phyloP scores from a whole-genome alignment of 1,284 basidiomycete species.

The Sporisorium sorghi region DNA sequence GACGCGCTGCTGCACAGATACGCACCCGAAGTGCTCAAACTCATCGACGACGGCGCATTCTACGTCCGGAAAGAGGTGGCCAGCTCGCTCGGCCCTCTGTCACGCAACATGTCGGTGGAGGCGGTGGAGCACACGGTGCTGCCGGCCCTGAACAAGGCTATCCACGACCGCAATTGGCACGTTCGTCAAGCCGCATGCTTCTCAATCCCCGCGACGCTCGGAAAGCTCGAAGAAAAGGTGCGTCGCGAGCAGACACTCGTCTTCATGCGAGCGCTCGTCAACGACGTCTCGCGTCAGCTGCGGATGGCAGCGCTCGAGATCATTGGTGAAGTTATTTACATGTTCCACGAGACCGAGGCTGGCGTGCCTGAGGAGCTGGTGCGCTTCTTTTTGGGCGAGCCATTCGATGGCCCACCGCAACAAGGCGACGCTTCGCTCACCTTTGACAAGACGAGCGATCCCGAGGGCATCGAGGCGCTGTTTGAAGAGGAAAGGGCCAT shows the following conservation, averaged over 20 bases:
- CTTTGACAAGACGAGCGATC: conserved; percentile 51
- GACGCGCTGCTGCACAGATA: conserved; percentile 78
- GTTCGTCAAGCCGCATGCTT: conserved; percentile 91
- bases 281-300: conserved; percentile 78
- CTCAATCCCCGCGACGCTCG: conserved; percentile 75
- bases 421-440: conserved; percentile 45
- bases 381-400: conserved; percentile 78
- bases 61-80: conserved; percentile 91
- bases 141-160: conserved; percentile 80
- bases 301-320: conserved; percentile 86
- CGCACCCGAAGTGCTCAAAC: conserved; percentile 82
- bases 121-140: conserved; percentile 74
- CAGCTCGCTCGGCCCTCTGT: conserved; percentile 86
- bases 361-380: conserved; percentile 80
- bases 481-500: conserved; percentile 45
- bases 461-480: conserved; percentile 39
- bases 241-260: conserved; percentile 56
- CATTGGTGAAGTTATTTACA: conserved; percentile 89
- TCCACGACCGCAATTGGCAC: conserved; percentile 80
- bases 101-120: conserved; percentile 83
- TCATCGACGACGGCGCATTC: conserved; percentile 81
- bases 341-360: conserved; percentile 77
- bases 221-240: conserved; percentile 34
- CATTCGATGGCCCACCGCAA: conserved; percentile 56
- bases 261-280: conserved; percentile 72